Conservation (phyloP, 805 yeast species). For the Kurtzmaniella cleridarum region DNA sequence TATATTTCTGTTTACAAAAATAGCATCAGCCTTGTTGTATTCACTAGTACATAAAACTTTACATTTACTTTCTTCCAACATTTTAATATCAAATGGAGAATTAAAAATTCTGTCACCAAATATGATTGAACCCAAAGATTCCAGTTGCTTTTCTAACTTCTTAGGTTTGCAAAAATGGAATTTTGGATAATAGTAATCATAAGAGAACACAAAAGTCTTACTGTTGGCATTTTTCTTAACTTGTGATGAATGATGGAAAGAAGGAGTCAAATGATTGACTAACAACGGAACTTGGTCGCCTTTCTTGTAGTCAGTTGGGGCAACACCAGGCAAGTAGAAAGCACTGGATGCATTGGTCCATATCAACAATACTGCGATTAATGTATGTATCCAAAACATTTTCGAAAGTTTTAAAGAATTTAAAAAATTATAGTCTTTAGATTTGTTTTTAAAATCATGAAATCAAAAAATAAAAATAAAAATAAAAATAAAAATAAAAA, state of each 20-base stretch:
- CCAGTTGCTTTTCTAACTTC: constrained; percentile 70
- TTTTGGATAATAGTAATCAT: constrained; percentile 76
- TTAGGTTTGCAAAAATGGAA: constrained; percentile 81
- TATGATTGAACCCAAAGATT: constrained; percentile 85
- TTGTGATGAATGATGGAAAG: constrained; percentile 37
- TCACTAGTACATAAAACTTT: constrained; percentile 54
- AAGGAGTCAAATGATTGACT: constrained; percentile 89
- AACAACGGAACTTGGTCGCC: constrained; percentile 71
- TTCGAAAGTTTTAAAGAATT: background rate
- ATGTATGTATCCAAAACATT: constrained; percentile 9
- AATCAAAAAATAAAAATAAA: background rate
- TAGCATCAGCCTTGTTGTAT: constrained; percentile 62
- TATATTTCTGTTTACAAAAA: constrained; percentile 73
- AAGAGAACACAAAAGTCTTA: constrained; percentile 61
- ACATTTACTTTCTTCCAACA: constrained; percentile 73
- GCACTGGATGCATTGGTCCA: constrained; percentile 32
- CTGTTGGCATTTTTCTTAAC: constrained; percentile 27
- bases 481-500: too few relatives aligned
- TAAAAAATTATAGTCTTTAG: background rate
- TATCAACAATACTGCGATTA: constrained; percentile 13
- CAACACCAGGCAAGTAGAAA: constrained; percentile 93
- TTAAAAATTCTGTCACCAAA: constrained; percentile 95
- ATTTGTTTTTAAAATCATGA: background rate
- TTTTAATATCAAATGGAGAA: constrained; percentile 78
- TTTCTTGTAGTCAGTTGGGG: constrained; percentile 80